Evolutionary conservation across 1,284 basidiomycete species (phyloP), one percentile per base, ranked within the genome.

Genomic region (Violaceomyces palustris): DNA sequence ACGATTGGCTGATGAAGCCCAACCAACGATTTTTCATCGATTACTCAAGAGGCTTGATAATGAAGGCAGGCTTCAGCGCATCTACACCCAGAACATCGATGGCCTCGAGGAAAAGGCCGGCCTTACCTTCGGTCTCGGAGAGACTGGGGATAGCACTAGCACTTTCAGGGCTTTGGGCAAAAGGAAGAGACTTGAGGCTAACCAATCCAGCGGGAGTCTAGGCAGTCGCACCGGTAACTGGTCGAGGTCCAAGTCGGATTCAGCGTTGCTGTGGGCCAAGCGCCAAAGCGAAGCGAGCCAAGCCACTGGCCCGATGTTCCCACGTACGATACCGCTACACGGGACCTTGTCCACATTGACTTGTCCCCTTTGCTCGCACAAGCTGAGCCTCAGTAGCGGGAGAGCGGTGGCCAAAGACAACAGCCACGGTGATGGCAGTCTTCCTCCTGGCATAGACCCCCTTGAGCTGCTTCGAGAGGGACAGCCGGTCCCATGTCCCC

Each of bases 1-100:
- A 67, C 78, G 80, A 35, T 83, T 87, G 39, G 84, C 93, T 58
- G 84, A 89, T 67, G 75, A 75, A 27, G 88, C 89, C n/a, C 73
- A 81, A 35, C 88, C 88, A 2, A 85, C 89, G 5, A 80, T 82
- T 1, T 94, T 92, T 3, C 92, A 96, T 73, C 80, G 80, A 47
- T 92, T 96, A 74, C 83, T 96, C 50, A 85, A 85, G 65, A 84
- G 82, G 6, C 81, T 96, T 0, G 86, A 93, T 60, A 74, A 79
- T 9, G 88, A 89, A 74, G 86, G 86, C 41, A 89, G 86, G 67
- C 77, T 97, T 1, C 75, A 93, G 23, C 82, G 91, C 40, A 87
- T 84, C 3, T 96, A 96, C 74, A 94, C 92, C 0, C 91, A 94
- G 74, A 96, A 94, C 69, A 91, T 96, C 39, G 92, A 96, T 74